Evolutionary conservation across 208 protist genomes (phyloP).

Genomic region (Naegleria gruberi): DNA sequence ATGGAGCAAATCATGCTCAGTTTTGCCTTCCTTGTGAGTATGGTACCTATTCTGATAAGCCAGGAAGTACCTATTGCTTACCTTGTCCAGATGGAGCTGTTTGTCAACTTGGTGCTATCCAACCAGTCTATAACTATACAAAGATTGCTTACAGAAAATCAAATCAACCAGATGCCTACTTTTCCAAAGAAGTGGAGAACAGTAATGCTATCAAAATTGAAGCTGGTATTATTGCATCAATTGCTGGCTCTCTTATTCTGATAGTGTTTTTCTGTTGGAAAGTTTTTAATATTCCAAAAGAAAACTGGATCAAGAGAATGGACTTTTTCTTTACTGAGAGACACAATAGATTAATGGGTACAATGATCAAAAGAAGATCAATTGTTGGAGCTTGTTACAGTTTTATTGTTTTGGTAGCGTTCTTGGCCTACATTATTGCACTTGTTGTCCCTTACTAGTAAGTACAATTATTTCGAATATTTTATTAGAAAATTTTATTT

Average conservation of each 20-base stretch:
- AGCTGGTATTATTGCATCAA: neutral
- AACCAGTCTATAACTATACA: neutral
- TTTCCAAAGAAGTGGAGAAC: neutral
- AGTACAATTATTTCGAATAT: neutral
- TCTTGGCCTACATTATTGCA: neutral
- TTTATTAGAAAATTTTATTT: neutral
- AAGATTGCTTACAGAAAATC: neutral
- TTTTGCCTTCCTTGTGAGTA: neutral
- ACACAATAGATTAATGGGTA: neutral
- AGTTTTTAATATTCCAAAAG: neutral
- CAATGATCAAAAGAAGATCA: neutral
- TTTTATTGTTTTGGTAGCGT: neutral
- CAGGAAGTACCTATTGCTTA: neutral
- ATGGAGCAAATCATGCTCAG: neutral
- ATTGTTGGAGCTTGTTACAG: neutral
- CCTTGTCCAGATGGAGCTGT: neutral
- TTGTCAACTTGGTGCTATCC: neutral
- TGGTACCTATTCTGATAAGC: neutral
- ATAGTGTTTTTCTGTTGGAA: neutral
- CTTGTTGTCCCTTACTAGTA: neutral
- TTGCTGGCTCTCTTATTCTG: neutral
- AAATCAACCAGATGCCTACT: neutral
- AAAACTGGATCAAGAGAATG: neutral
- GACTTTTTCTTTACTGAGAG: neutral
- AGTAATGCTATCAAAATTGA: neutral